Evolutionary conservation across 1,139 yeast species (phyloP), one percentile per base, ranked within the genome.

Genomic region (Pichia sp.): DNA sequence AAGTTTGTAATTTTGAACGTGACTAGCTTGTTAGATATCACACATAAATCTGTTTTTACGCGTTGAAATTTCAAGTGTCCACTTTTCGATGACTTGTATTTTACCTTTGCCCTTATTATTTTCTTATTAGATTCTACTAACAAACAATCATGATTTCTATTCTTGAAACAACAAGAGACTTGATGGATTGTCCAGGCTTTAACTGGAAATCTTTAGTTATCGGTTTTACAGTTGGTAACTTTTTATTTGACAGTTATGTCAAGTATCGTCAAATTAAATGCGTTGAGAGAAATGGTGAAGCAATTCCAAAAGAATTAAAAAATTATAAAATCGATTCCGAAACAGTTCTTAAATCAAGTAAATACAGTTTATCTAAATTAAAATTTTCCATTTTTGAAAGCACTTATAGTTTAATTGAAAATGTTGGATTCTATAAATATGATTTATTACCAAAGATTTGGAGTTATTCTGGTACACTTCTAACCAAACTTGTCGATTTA

Each of bases 321-420:
- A 35, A 45, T 6, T 53, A 52, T 32, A 85, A 80, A 60, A 77
- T 85, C 49, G 79, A 82, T 45, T 73, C 78, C 42, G 85, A 85
- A 51, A 86, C 92, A 3, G 87, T 86, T 58, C 73, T 73, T 46
- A 85, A 88, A 63, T 79, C 96, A 3, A 90, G 86, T 62, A 78
- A 74, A 34, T 92, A 92, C 63, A 80, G 95, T 5, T 70, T 85
- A 40, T 86, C 96, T n/a, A 90, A 89, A 65, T 76, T 89, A 46
- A 71, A 73, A 59, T 89, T 88, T 63, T 76, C 84, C 1, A 71
- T 86, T 48, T 66, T 85, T 48, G 66, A 78, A 25, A 76, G 79
- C 40, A 56, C 77, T 16, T 74, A 74, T 59, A 68, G 74, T 8
- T 69, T 84, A 44, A 57, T 75, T 16, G 78, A 82, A 60, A 85